Conservation (phyloP, 257 asterid genomes). For the Echium plantagineum region DNA sequence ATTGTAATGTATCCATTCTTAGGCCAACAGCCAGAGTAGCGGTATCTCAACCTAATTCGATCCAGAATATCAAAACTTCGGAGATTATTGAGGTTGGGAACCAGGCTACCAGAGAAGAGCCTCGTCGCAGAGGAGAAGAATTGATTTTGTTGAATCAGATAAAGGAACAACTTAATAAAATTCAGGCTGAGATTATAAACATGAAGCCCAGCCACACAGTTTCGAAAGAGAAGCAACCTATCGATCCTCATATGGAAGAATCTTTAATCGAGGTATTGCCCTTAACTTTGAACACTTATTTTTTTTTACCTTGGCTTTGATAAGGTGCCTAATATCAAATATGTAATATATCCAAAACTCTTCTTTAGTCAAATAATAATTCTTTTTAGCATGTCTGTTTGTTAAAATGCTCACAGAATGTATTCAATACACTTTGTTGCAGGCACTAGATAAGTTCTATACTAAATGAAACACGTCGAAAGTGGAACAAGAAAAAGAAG, state of each 20-base stretch:
- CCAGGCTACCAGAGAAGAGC: constrained; percentile 11
- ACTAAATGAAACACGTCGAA: too few species aligned
- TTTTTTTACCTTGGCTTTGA: too few species aligned
- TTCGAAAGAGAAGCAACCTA: constrained; percentile 23
- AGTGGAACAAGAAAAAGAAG: too few species aligned
- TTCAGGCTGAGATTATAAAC: constrained; percentile 41
- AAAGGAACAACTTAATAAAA: constrained; percentile 31
- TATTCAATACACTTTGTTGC: too few species aligned
- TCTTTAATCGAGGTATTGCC: constrained; percentile 5
- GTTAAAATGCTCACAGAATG: too few species aligned
- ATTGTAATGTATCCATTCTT: constrained; percentile 27
- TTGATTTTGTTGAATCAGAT: constrained; percentile 55
- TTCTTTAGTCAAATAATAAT: too few species aligned
- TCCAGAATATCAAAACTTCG: constrained; percentile 22
- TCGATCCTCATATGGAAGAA: constrained; percentile 39
- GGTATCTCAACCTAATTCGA: constrained; percentile 18
- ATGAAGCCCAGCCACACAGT: constrained; percentile 26
- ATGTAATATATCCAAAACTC: too few species aligned
- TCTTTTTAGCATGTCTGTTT: too few species aligned
- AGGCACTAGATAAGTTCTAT: too few species aligned
- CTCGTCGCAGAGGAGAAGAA: constrained; percentile 34
- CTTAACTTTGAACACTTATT: background rate
- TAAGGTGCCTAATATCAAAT: too few species aligned
- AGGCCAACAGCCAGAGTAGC: constrained; percentile 21
- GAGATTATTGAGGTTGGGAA: constrained; percentile 34